phyloP scores from a whole-genome alignment of 257 asterid species.

The Fraxinus pennsylvanica region DNA sequence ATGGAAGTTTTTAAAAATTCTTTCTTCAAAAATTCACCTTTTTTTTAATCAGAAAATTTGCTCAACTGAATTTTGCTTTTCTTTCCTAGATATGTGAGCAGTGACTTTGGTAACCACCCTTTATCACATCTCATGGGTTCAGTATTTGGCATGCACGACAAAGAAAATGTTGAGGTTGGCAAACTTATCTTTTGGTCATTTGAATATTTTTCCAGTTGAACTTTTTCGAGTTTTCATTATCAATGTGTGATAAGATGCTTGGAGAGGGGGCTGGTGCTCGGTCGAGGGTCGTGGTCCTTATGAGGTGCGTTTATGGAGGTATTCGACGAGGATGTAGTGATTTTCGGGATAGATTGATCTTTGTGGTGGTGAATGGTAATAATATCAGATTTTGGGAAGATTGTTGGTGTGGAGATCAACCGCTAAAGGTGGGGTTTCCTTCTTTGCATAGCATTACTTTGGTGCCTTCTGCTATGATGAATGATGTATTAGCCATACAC shows the following conservation, averaged over 20 bases:
- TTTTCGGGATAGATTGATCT: background rate
- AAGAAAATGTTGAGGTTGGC: conserved; percentile 81
- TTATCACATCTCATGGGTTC: conserved; percentile 99
- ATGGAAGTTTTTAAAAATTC: background rate
- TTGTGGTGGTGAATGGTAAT: too few relatives aligned
- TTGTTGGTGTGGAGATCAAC: too few relatives aligned
- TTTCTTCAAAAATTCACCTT: conserved; percentile 1
- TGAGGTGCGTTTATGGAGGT: too few relatives aligned
- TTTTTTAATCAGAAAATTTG: background rate
- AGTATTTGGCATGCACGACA: conserved; percentile 92
- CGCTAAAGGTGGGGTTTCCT: too few relatives aligned
- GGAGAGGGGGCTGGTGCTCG: too few relatives aligned
- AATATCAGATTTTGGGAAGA: too few relatives aligned
- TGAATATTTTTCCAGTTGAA: conserved; percentile 10
- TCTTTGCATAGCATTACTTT: too few relatives aligned
- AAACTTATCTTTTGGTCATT: conserved; percentile 5
- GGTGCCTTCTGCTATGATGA: too few relatives aligned
- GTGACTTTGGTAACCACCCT: conserved; percentile 99
- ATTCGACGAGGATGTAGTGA: too few relatives aligned
- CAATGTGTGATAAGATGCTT: conserved; percentile 14
- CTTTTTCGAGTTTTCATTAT: conserved; percentile 2
- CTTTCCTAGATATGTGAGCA: conserved; percentile 84
- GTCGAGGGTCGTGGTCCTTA: too few relatives aligned
- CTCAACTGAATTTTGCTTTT: conserved; percentile 4
- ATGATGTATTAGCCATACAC: too few relatives aligned